A percentile compares a stretch with the other conserved stretches of the same genome.
phyloP scores from a whole-genome alignment of 345 rosid genomes.

The Pugionium dolabratum region DNA sequence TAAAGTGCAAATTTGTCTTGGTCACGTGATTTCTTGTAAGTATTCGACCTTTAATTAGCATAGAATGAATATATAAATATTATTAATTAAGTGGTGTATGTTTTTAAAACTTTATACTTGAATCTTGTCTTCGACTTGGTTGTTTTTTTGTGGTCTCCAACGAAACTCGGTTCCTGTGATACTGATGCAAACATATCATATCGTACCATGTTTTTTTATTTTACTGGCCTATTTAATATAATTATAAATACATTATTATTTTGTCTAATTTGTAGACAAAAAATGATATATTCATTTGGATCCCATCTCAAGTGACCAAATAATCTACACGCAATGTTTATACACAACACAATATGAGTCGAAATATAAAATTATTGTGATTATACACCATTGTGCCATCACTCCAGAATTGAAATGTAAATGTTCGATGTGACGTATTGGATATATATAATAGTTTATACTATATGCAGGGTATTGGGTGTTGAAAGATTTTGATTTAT shows the following conservation, averaged over 20 bases:
- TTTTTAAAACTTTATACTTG: slow-evolving; percentile 28
- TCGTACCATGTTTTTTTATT: not conserved
- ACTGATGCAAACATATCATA: slow-evolving; percentile 20
- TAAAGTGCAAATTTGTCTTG: slow-evolving; percentile 39
- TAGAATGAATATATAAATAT: slow-evolving; percentile 11
- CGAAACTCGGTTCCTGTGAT: slow-evolving; percentile 25
- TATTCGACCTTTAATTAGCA: slow-evolving; percentile 1
- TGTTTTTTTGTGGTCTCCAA: slow-evolving; percentile 37
- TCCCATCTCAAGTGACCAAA: too few species aligned
- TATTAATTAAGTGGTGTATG: not conserved
- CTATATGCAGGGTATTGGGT: not conserved
- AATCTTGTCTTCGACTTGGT: slow-evolving; percentile 36
- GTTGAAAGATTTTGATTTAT: slow-evolving; percentile 3
- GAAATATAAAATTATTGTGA: not conserved
- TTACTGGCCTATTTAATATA: not conserved
- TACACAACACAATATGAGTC: not conserved
- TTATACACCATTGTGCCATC: too few species aligned
- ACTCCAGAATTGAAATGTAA: not conserved
- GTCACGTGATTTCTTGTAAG: slow-evolving; percentile 30
- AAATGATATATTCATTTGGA: not conserved
- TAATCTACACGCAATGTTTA: too few species aligned
- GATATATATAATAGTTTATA: not conserved
- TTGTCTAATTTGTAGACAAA: not conserved
- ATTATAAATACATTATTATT: not conserved
- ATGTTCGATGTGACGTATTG: not conserved